phyloP scores from a whole-genome alignment of 108 stramenopile genomes.

The Cylindrotheca fusiformis region DNA sequence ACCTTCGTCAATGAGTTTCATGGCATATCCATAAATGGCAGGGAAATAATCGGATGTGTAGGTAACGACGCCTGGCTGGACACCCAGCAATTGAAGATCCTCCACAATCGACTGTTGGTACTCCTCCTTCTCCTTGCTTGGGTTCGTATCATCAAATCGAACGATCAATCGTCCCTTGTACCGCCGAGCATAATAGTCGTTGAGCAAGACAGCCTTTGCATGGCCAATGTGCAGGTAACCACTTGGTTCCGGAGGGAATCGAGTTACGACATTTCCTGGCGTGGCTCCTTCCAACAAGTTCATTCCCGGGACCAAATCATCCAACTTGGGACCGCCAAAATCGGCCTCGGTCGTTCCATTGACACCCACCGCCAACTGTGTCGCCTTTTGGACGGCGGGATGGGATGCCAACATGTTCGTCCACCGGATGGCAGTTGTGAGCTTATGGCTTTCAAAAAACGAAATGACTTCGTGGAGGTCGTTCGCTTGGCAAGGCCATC shows the following conservation, averaged over 20 bases:
- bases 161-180: conserved; percentile 93
- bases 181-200: conserved; percentile 95
- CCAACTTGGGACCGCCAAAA: conserved; percentile 23
- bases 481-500: conserved; percentile 60
- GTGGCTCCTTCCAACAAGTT: conserved; percentile 83
- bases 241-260: conserved; percentile 99
- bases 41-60: conserved; percentile 96
- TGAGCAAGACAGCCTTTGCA: conserved; percentile 97
- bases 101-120: conserved; percentile 89
- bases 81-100: conserved; percentile 78
- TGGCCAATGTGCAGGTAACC: conserved; percentile 99
- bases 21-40: conserved; percentile 82
- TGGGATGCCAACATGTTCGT: conserved; percentile 61
- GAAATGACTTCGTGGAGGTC: conserved; percentile 28
- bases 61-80: conserved; percentile 86
- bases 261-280: conserved; percentile 86
- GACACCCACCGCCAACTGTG: conserved; percentile 72
- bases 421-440: conserved; percentile 63
- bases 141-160: conserved; percentile 99
- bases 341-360: conserved; percentile 50
- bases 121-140: conserved; percentile 99
- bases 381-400: conserved; percentile 72
- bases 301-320: conserved; percentile 73
- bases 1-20: conserved; percentile 86
- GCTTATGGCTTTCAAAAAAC: conserved; percentile 19